Evolutionary conservation across 257 asterid species (phyloP), one percentile per base, ranked within the genome.

Genomic region (Salvia miltiorrhiza): DNA sequence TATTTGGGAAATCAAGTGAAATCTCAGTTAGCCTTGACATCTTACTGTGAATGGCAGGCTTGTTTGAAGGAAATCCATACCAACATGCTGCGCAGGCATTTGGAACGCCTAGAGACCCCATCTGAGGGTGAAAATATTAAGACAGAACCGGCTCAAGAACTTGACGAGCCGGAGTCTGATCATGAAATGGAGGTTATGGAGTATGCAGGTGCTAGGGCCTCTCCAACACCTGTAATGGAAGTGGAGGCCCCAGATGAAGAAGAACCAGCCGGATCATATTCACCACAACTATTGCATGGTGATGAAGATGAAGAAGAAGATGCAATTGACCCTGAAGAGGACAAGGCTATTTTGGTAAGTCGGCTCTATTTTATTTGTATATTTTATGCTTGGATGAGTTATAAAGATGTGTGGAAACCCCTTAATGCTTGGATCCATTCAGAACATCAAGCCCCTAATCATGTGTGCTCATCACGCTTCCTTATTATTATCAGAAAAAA

Each of bases 281-380:
- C 96, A 21, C 98, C 97, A 2, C 86, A 84, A 61, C 71, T 90
- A 67, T 59, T 87, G 81, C 88, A 85, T 30, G 96, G 74, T 33
- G 96, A 90, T 73, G 97, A 88, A 45, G 82, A 85, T 79, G 99
- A 89, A 81, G 96, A 90, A 63, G 61, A 41, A 41, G 68, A 63
- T 21, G 96, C 93, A 56, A 71, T 90, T 79, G 95, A 93, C 80
- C 97, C 97, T 76, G 97, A 88, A 67, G 97, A 82, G 76, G 98
- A 93, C 84, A 85, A 77, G 72, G 94, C 90, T 61, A 81, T 86
- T 60, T 68, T 93, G 91, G 95, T 89, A 89, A 76, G 1, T 5
- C 72, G 19, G 40, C 45, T 70, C 14, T 30, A 37, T 45, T 48
- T 32, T 45, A 11, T 47, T 28, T 32, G 10, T 63, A 52, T 53